A percentile compares a stretch with the other conserved stretches of the same genome.
phyloP scores from a whole-genome alignment of 805 yeast genomes.

The Candida ponderosae region DNA sequence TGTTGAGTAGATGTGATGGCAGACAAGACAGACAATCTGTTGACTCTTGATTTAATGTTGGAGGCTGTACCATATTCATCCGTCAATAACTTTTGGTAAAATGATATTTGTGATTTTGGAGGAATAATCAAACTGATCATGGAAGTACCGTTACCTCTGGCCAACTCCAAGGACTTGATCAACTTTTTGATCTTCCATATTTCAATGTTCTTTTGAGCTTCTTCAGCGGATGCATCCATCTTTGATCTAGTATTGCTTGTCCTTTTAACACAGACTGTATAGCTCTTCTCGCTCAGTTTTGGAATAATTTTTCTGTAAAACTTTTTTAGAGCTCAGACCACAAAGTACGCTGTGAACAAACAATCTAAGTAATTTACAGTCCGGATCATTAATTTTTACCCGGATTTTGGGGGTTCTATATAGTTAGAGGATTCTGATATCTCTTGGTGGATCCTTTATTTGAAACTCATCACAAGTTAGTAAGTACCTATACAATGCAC shows the following conservation, averaged over 20 bases:
- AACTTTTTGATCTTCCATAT: constrained; percentile 98
- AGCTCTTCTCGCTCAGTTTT: too few relatives aligned
- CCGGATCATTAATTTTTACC: background rate
- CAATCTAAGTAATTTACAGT: background rate
- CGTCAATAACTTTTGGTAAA: constrained; percentile 83
- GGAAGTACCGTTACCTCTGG: constrained; percentile 98
- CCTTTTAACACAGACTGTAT: too few relatives aligned
- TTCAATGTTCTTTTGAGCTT: constrained; percentile 94
- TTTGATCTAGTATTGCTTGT: background rate
- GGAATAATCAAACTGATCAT: constrained; percentile 97
- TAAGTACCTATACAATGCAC: too few relatives aligned
- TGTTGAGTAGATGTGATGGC: constrained; percentile 99
- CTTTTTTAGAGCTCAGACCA: background rate
- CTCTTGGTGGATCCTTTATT: too few relatives aligned
- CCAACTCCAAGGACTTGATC: constrained; percentile 78
- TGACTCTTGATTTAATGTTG: constrained; percentile 95
- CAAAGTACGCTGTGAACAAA: background rate
- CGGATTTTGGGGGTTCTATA: background rate
- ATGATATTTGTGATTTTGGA: constrained; percentile 88
- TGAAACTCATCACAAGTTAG: too few relatives aligned
- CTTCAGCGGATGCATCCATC: constrained; percentile 37
- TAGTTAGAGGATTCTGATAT: too few relatives aligned
- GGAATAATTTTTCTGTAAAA: too few relatives aligned
- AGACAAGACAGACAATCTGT: constrained; percentile 87
- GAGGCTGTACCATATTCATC: constrained; percentile 99